Percentiles rank a stretch among this genome's conserved stretches.
These are phyloP conservation scores for Dactylis glomerata DNA, from an alignment of 176 grass and related monocot species.

Conservation along the genomic window DNA sequence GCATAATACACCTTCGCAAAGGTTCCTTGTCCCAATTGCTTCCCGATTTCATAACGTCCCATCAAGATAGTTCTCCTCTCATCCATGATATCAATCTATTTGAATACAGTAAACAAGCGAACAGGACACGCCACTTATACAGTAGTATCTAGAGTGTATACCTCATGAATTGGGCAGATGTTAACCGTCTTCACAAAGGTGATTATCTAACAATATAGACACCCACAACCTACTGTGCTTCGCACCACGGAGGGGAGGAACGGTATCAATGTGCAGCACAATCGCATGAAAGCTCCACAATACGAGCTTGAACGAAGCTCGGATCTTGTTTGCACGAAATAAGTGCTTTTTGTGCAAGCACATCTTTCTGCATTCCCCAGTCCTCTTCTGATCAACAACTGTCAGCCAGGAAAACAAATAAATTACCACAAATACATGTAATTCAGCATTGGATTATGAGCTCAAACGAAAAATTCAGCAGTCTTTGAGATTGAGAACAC, in stretches of 20 bases:
- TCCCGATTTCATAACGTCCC: conserved; percentile 79
- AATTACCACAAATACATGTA: conserved; percentile 24
- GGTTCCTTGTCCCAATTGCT: conserved; percentile 83
- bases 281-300: conserved; percentile 17
- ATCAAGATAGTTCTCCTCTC: conserved; percentile 65
- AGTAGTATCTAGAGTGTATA: background rate
- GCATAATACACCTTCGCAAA: conserved; percentile 98
- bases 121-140: background rate
- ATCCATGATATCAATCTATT: conserved; percentile 45
- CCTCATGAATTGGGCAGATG: background rate
- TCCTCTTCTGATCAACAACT: conserved; percentile 26
- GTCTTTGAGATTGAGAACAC: background rate
- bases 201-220: conserved; percentile 21
- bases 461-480: conserved; percentile 6
- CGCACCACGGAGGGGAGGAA: conserved; percentile 1
- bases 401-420: conserved; percentile 1
- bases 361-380: conserved; percentile 83
- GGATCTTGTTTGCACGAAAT: conserved; percentile 25
- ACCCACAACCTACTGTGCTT: conserved; percentile 29
- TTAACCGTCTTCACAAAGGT: conserved; percentile 55
- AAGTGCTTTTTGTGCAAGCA: conserved; percentile 29
- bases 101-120: background rate
- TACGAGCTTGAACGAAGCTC: conserved; percentile 23
- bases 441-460: background rate
- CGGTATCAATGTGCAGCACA: conserved; percentile 17